Base-by-base conservation (phyloP, 352 stramenopile genomes). In the Globisporangium barbulae region DNA sequence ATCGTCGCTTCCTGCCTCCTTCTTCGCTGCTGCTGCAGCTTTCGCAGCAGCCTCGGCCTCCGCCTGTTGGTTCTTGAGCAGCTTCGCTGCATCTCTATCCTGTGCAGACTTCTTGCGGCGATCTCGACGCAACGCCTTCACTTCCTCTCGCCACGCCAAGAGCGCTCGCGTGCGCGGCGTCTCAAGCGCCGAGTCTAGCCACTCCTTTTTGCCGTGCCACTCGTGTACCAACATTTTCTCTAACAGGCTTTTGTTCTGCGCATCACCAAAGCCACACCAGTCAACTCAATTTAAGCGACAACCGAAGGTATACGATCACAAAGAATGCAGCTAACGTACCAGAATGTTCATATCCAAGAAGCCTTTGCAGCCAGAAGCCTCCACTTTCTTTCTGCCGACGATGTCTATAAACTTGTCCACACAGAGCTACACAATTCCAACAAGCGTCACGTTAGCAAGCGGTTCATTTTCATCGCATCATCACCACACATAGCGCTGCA, bases 271-370 rank as follows among this genome's bases (percentile, higher is more conserved):
- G 33, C 33, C 19, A 67, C 2, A 39, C 49, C 28, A 56, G 50
- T 56, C n/a, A 48, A 31, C 39, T 48, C 42, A 22, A 21, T 2
- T 7, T n/a, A 44, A 33, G 35, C 2, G 22, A 6, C 13, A 25
- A 12, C 10, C 13, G 15, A 49, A 28, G 30, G 9, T 8, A 59
- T 19, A 37, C 21, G 8, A 22, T 30, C 31, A 22, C 15, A 56
- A n/a, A 3, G 3, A 48, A n/a, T 25, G 12, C 12, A 31, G 44
- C 35, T 41, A 15, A 39, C 77, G 39, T 67, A 91, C 84, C 74
- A 94, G 63, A 30, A 93, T 72, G 58, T 91, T 85, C 80, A 94
- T 91, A 63, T 94, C 85, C 33, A 88, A 61, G 48, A 94, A 91
- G 0, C 81, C 82, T 47, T 85, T 91, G 73, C 79, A 89, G 3